Base-by-base conservation (phyloP, 2,329 filamentous ascomycete species). In the Aaosphaeria arxii region DNA sequence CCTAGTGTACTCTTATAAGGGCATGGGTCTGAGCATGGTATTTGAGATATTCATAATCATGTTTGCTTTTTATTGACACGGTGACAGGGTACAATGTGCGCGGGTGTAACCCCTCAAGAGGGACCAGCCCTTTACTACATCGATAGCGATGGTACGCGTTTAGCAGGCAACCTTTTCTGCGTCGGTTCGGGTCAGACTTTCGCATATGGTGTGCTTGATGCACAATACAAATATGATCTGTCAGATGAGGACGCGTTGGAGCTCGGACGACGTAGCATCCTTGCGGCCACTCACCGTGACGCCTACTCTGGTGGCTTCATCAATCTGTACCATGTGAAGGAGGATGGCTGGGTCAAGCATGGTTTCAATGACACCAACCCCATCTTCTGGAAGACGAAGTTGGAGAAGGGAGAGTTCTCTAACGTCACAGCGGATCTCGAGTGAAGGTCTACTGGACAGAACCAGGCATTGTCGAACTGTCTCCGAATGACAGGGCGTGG, bases 361-460 rank as follows among this genome's bases (percentile, higher is more conserved):
- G 94, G 94, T 54, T 99, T 99, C 82, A 91, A 80, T 60, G 94
- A 99, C 74, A 97, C 92, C 62, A 96, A 97, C 79, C 92, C 92
- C 40, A 95, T 97, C 70, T 99, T 99, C 86, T 99, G 94, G 94
- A 88, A 95, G 81, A 96, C 91, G 43, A 99, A 99, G 85, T 76
- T 99, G 67, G 88, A 96, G 73, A 95, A 95, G 84, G 91, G 91
- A 73, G 94, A 99, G 79, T 99, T 99, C 74, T 92, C 87, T 56
- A 96, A 96, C 71, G 91, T 96, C 46, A 95, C 89, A 49, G 89
- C 87, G 63, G 77, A 85, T 64, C 71, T 95, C 68, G 81, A 81
- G n/a, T 83, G 77, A 43, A 33, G 30, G 9, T 28, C 9, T 24
- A 24, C 17, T 24, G 17, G 17, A 24, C 17, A 24, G 17, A 24